phyloP scores from a whole-genome alignment of 2,329 filamentous ascomycete species.

The Aspergillus hiratsukae region DNA sequence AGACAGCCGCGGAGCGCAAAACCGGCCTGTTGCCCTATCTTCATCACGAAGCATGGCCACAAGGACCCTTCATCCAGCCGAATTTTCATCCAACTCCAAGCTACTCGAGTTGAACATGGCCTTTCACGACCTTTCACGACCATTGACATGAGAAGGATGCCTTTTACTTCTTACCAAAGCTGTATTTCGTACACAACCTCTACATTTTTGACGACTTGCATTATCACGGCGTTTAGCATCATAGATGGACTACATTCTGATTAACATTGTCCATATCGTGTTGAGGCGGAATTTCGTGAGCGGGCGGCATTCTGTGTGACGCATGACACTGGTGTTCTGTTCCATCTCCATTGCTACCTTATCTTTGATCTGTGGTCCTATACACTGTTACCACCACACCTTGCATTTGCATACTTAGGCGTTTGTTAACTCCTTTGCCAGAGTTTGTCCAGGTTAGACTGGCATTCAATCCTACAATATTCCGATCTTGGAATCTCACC shows the following conservation, averaged over 20 bases:
- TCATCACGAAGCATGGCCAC: constrained; percentile 42
- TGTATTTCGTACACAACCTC: constrained; percentile 16
- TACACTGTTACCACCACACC: not conserved
- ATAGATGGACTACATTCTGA: constrained; percentile 7
- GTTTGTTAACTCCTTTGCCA: not conserved
- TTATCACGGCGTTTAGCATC: constrained; percentile 17
- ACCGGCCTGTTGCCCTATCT: constrained; percentile 64
- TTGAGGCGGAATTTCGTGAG: constrained; percentile 8
- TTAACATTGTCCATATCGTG: not conserved
- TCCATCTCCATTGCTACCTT: not conserved
- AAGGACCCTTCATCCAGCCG: constrained; percentile 27
- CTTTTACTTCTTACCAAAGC: constrained; percentile 9
- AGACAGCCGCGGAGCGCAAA: constrained; percentile 59
- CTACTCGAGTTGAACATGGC: constrained; percentile 22
- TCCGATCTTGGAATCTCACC: not conserved
- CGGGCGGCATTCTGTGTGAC: constrained; percentile 1
- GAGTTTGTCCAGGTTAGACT: not conserved
- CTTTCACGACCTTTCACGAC: constrained; percentile 26
- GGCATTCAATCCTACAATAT: not conserved
- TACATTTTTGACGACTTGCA: constrained; percentile 15
- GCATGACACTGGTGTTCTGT: constrained; percentile 11
- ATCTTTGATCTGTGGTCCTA: not conserved
- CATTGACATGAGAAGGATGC: constrained; percentile 21
- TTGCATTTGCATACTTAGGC: constrained; percentile 1
- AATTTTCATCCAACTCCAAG: constrained; percentile 26